Base-by-base conservation (phyloP, 306 rosid species). In the Pachyrhizus erosus region DNA sequence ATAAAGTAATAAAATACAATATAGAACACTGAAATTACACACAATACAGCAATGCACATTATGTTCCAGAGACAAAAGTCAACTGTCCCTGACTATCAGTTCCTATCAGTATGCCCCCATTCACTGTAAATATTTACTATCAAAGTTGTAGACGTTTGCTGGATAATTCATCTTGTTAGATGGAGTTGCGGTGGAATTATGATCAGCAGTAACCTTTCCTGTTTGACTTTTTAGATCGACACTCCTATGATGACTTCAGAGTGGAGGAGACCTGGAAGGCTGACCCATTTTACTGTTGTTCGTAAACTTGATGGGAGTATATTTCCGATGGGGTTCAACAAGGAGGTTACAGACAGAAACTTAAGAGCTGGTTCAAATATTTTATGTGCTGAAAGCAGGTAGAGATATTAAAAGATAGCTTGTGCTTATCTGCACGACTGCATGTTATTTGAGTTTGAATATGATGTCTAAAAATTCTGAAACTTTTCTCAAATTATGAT, bases 171-270 rank as follows among this genome's bases (percentile, higher is more conserved):
- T 60, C 18, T 3, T 40, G 18, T n/a, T 34, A 5, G 62, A 40
- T 75, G 66, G 12, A 26, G 55, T 83, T 87, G 61, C 17, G 29
- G 17, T 37, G 51, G 57, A 57, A 82, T 58, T 27, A 62, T 61
- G 71, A 74, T 83, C 55, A 20, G 27, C 60, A 75, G 65, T 73
- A 66, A 70, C 72, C 31, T 84, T 80, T 80, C 43, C 68, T 85
- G 73, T 77, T 72, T 87, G 88, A 77, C 66, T 40, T 80, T 85
- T 87, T 91, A 96, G 98, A 93, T 96, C 80, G 98, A 96, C 81
- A 88, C 92, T 77, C 99, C 99, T 20, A 92, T 93, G 97, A 79
- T 91, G 91, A 90, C 97, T 75, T 89, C 98, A 51, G 98, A 96
- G 86, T 93, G 99, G 97, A 91, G 80, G 82, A 89, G 86, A 80